These are phyloP conservation scores for Linaria vulgaris DNA, from an alignment of 257 asterid genomes.

Conservation along the genomic window DNA sequence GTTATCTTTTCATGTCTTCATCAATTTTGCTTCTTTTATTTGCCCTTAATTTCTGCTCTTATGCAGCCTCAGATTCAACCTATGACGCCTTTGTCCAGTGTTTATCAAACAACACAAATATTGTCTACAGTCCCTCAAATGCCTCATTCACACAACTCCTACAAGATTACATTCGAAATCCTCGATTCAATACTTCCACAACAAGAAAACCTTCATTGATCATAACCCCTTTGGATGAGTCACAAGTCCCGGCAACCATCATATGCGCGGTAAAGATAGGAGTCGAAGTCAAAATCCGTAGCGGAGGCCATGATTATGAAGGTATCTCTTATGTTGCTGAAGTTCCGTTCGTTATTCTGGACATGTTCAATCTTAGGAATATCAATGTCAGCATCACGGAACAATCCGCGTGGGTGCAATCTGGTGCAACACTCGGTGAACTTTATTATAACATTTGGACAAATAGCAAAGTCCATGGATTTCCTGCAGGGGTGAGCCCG, in stretches of 20 bases:
- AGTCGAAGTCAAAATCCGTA: conserved; percentile 35
- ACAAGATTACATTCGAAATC: conserved; percentile 35
- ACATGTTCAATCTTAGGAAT: conserved; percentile 33
- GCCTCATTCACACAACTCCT: conserved; percentile 32
- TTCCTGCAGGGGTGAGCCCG: conserved; percentile 45
- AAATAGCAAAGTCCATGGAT: conserved; percentile 33
- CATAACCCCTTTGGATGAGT: conserved; percentile 31
- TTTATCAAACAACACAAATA: neutral
- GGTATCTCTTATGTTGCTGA: conserved; percentile 35
- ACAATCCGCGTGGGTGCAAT: conserved; percentile 42
- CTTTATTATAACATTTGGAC: conserved; percentile 37
- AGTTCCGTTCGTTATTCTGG: conserved; percentile 33
- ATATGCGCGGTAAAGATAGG: conserved; percentile 31
- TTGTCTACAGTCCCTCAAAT: conserved; percentile 29
- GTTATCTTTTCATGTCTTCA: neutral
- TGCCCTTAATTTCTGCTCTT: neutral
- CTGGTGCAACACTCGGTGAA: conserved; percentile 46
- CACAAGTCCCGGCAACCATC: conserved; percentile 38
- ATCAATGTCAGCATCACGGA: conserved; percentile 21
- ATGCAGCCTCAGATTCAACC: conserved; percentile 8
- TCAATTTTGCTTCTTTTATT: conserved; percentile 1
- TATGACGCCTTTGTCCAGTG: conserved; percentile 6
- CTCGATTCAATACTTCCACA: conserved; percentile 32
- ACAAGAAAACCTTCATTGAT: conserved; percentile 44
- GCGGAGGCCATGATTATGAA: conserved; percentile 57